Base-by-base conservation (phyloP, 1,284 basidiomycete species). In the Papiliotrema flavescens region DNA sequence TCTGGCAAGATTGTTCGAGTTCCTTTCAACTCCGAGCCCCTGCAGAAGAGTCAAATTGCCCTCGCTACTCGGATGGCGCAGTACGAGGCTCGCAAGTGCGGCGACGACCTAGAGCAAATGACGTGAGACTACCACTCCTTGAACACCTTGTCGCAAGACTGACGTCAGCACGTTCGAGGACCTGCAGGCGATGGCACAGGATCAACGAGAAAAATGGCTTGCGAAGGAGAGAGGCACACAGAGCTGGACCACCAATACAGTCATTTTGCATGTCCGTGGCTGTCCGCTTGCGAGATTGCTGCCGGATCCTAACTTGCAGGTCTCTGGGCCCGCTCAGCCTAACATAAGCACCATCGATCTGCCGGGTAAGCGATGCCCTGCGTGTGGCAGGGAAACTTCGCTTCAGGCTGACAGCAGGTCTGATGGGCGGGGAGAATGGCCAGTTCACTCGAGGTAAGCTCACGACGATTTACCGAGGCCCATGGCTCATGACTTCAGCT, bases 331-430 rank as follows among this genome's bases (percentile, higher is more conserved):
- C 1, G 41, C 56, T 4, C 59, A 60, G 46, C 44, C 47, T 0
- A 47, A 66, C 35, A 44, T 67, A 3, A 52, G 60, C 6, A 59
- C 67, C 15, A 53, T 65, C 14, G 69, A 70, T 48, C 52, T 70
- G 1, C 66, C 69, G 2, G 69, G 69, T 62, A 35, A 35, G 63
- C 47, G 5, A 24, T 35, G n/a, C 24, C 13, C 13, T 9, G 13
- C 24, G 6, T 7, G 20, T 35, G 14, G 44, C 34, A 41, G 35
- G 47, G 35, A 28, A 13, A 22, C 14, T 41, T 19, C 11, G 20
- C 17, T 15, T 13, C 1, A 56, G n/a, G n/a, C n/a, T n/a, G n/a
- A n/a, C n/a, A n/a, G n/a, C n/a, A n/a, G 59, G 59, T 37, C 41
- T 59, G 2, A 50, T 49, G 42, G 54, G 52, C 28, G 37, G 46